Conservation (phyloP, 805 yeast genomes). For the Wickerhamomyces kurtzmanii region DNA sequence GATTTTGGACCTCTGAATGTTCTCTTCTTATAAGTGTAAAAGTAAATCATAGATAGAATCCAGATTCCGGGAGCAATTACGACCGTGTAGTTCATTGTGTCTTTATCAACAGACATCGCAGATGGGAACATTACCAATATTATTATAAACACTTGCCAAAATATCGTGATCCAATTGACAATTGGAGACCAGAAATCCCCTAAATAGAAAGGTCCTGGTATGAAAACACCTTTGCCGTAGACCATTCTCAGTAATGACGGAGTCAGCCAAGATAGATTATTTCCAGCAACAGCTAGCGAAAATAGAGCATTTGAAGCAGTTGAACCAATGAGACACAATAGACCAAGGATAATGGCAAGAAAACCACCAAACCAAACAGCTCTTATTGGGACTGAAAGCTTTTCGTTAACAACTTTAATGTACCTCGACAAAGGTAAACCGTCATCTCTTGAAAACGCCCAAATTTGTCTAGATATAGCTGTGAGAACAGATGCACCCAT, state of each 20-base stretch:
- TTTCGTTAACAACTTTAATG: conserved; percentile 48
- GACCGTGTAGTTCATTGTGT: conserved; percentile 62
- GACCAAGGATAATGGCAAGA: conserved; percentile 26
- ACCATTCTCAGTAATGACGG: conserved; percentile 30
- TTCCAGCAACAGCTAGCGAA: conserved; percentile 31
- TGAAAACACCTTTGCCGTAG: conserved; percentile 37
- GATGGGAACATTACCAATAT: conserved; percentile 54
- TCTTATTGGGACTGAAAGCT: conserved; percentile 51
- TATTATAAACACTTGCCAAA: conserved; percentile 44
- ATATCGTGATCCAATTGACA: conserved; percentile 35
- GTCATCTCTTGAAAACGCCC: conserved; percentile 71
- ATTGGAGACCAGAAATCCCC: conserved; percentile 39
- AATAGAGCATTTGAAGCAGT: conserved; percentile 35
- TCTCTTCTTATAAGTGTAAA: conserved; percentile 39
- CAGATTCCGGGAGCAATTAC: conserved; percentile 57
- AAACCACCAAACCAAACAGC: conserved; percentile 39
- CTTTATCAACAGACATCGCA: conserved; percentile 21
- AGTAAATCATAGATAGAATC: conserved; percentile 44
- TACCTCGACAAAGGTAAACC: conserved; percentile 54
- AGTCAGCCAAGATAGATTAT: conserved; percentile 29
- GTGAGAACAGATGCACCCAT: conserved; percentile 55
- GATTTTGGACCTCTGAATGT: conserved; percentile 47
- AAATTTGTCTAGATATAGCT: conserved; percentile 58
- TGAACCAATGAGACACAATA: conserved; percentile 27
- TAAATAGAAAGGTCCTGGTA: conserved; percentile 59